Evolutionary conservation across 768 basidiomycete species (phyloP).

Genomic region (Dictyophora rubrovolvata): DNA sequence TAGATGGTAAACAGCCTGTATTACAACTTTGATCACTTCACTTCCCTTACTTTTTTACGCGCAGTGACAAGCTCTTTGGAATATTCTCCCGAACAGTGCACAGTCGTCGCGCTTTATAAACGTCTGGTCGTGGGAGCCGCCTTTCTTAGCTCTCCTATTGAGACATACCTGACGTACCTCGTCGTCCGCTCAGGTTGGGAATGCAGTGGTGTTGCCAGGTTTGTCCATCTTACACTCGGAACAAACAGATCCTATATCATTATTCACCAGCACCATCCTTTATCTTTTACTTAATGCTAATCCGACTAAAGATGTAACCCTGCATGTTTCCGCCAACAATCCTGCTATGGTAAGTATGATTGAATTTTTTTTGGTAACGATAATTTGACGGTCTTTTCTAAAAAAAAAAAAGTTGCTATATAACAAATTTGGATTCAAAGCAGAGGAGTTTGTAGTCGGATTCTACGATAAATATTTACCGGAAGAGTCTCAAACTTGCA

Average conservation of each 20-base stretch:
- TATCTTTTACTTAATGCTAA: slow-evolving; percentile 65
- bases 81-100: slow-evolving; percentile 59
- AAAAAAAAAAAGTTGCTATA: slow-evolving; percentile 54
- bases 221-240: slow-evolving; percentile 10
- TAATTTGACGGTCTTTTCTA: slow-evolving; percentile 1
- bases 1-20: slow-evolving; percentile 42
- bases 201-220: slow-evolving; percentile 71
- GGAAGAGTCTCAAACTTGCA: slow-evolving; percentile 56
- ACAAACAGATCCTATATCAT: not conserved
- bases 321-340: slow-evolving; percentile 76
- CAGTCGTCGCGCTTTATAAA: slow-evolving; percentile 67
- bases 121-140: slow-evolving; percentile 63
- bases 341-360: slow-evolving; percentile 55
- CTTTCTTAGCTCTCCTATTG: slow-evolving; percentile 66
- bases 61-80: slow-evolving; percentile 63
- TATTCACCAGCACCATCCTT: slow-evolving; percentile 41
- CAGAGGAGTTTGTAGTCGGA: slow-evolving; percentile 71
- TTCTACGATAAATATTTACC: slow-evolving; percentile 79
- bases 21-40: slow-evolving; percentile 4
- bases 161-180: slow-evolving; percentile 78
- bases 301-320: slow-evolving; percentile 65
- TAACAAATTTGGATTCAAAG: slow-evolving; percentile 82
- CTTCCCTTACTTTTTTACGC: not conserved
- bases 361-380: not conserved
- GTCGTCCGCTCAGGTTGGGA: slow-evolving; percentile 76